Evolutionary conservation across 2,329 filamentous ascomycete genomes (phyloP), one percentile per base, ranked within the genome.

Genomic region (Periconia digitata): DNA sequence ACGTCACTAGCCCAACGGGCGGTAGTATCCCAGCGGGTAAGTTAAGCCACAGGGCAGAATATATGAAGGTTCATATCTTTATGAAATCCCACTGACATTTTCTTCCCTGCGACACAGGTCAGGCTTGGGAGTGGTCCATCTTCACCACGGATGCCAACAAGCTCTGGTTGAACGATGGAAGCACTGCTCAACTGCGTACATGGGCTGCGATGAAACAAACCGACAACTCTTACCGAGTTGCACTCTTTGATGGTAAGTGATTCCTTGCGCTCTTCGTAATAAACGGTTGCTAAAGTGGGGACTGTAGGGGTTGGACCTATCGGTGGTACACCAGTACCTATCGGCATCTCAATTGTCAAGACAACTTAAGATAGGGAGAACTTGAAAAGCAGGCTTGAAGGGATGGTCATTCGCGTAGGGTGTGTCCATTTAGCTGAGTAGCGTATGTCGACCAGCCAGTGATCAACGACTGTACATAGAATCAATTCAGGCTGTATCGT

Each of bases 81-180:
- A n/a, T n/a, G n/a, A n/a, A n/a, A n/a, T n/a, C n/a, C n/a, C n/a
- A n/a, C n/a, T n/a, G n/a, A n/a, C n/a, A n/a, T n/a, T n/a, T n/a
- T n/a, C n/a, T n/a, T n/a, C n/a, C n/a, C n/a, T n/a, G n/a, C n/a
- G n/a, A n/a, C n/a, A n/a, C n/a, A n/a, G n/a, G 64, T 15, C 54
- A 59, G 41, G 35, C 60, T 44, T 63, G 64, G 53, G 63, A 68
- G 41, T 65, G 63, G 62, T 59, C 54, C 15, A 63, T 62, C 1
- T 68, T 68, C 45, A 64, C 62, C 1, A 56, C 55, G 42, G 59
- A 66, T 22, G 56, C 53, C 29, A 59, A 60, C 20, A 52, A 60
- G 17, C 37, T 68, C 3, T 55, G 57, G 12, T 59, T 68, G 5
- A 63, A 59, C 36, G 63, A 68, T 49, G 63, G 64, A 10, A 60